Conservation (phyloP, 2,329 filamentous ascomycete genomes). For the Periconia sp. region DNA sequence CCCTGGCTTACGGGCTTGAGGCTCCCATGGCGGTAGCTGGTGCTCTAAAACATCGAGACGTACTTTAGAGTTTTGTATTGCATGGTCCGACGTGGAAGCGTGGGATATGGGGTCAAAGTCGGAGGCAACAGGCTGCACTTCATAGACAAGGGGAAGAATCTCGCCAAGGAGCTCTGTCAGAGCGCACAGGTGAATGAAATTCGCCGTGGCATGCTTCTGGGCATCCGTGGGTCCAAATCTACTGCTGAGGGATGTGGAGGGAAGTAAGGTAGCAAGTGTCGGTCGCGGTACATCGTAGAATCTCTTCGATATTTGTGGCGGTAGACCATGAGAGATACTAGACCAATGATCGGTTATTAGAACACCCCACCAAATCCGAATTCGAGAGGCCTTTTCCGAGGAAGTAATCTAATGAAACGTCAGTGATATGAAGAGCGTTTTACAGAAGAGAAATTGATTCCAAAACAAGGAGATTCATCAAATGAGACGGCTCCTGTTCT, state of each 20-base stretch:
- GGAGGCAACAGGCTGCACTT: constrained; percentile 23
- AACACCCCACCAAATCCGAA: constrained; percentile 60
- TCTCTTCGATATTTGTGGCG: constrained; percentile 54
- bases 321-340: constrained; percentile 59
- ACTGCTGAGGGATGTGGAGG: constrained; percentile 22
- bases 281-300: constrained; percentile 61
- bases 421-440: not conserved
- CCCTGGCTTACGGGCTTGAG: constrained; percentile 30
- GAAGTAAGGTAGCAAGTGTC: constrained; percentile 46
- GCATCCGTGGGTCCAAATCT: constrained; percentile 20
- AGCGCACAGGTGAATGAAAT: constrained; percentile 56
- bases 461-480: not conserved
- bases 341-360: constrained; percentile 61
- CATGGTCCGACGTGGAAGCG: not conserved
- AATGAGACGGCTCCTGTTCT: not conserved
- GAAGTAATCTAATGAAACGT: constrained; percentile 38
- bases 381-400: constrained; percentile 54
- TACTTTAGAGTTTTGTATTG: constrained; percentile 16
- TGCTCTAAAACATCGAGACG: constrained; percentile 38
- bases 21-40: constrained; percentile 37
- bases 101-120: not conserved
- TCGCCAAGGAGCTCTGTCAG: constrained; percentile 49
- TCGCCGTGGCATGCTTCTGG: constrained; percentile 51
- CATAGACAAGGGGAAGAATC: constrained; percentile 43
- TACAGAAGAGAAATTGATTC: not conserved